Percentiles rank a stretch among this genome's conserved stretches.
Conservation (phyloP, 2,329 filamentous ascomycete genomes). For the Nemania bipapillata region DNA sequence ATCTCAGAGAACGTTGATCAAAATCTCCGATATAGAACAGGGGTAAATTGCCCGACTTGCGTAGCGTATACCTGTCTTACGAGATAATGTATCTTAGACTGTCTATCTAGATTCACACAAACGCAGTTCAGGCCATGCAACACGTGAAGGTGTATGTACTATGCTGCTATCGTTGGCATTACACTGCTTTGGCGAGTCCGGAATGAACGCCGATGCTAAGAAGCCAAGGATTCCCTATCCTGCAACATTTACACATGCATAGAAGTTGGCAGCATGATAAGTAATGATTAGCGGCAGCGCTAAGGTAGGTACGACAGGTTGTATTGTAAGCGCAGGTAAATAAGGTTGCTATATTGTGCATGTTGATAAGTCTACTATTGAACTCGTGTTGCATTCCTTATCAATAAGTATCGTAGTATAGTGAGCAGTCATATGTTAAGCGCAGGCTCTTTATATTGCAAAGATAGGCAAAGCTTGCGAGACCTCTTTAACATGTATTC, state of each 20-base stretch:
- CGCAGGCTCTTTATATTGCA: not conserved
- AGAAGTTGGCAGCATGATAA: slow-evolving; percentile 3
- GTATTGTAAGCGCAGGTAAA: too few species aligned
- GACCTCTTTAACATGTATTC: too few species aligned
- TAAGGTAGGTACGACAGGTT: not conserved
- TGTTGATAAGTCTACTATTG: too few species aligned
- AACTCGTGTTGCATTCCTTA: too few species aligned
- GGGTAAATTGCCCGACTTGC: slow-evolving; percentile 16
- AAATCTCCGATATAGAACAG: slow-evolving; percentile 35
- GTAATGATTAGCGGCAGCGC: slow-evolving; percentile 4
- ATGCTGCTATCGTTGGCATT: slow-evolving; percentile 22
- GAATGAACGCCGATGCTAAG: slow-evolving; percentile 20
- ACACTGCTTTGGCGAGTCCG: slow-evolving; percentile 27
- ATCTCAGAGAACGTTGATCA: slow-evolving; percentile 21
- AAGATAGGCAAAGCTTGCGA: not conserved
- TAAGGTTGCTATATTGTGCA: too few species aligned
- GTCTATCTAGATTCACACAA: not conserved
- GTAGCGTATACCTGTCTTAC: not conserved
- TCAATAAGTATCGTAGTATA: too few species aligned
- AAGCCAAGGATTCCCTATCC: slow-evolving; percentile 26
- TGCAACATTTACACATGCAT: slow-evolving; percentile 3
- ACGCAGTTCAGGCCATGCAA: too few species aligned
- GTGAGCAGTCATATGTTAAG: not conserved
- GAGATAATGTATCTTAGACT: not conserved
- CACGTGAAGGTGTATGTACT: too few species aligned